Conservation (phyloP, 1,284 basidiomycete species). For the Ganoderma lucidum region DNA sequence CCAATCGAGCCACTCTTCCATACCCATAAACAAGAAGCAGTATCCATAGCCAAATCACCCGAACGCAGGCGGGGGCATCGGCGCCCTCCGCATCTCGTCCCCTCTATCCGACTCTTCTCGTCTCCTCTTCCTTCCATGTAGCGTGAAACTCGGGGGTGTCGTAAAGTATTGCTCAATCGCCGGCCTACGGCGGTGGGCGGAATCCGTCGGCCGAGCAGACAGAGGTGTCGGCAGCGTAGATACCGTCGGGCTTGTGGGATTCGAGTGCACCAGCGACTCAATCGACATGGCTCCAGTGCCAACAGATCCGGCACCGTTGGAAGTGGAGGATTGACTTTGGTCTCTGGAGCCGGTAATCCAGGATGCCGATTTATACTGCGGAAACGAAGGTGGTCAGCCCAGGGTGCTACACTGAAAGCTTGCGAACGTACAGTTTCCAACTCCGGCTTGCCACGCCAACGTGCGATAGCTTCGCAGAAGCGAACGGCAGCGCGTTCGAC, state of each 20-base stretch:
- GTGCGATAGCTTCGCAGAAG: constrained; percentile 80
- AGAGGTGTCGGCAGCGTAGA: constrained; percentile 35
- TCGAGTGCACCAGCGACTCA: constrained; percentile 69
- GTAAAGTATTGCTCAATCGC: constrained; percentile 54
- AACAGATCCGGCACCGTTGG: constrained; percentile 33
- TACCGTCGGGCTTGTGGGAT: constrained; percentile 57
- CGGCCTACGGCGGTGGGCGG: constrained; percentile 34
- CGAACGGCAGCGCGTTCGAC: constrained; percentile 78
- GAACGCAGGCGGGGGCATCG: constrained; percentile 19
- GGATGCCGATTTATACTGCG: constrained; percentile 64
- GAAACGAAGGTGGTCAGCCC: constrained; percentile 9
- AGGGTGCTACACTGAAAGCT: constrained; percentile 13
- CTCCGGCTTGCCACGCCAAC: constrained; percentile 84
- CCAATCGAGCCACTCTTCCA: constrained; percentile 1
- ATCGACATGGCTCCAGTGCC: constrained; percentile 57
- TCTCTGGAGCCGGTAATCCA: constrained; percentile 40
- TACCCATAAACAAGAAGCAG: background rate
- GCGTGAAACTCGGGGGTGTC: constrained; percentile 41
- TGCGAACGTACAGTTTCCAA: constrained; percentile 70
- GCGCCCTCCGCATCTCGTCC: constrained; percentile 37
- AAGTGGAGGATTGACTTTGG: constrained; percentile 16
- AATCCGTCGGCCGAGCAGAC: constrained; percentile 30
- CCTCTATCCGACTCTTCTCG: constrained; percentile 39
- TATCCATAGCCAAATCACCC: constrained; percentile 11
- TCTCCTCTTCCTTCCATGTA: constrained; percentile 40